A percentile compares a stretch with the other conserved stretches of the same genome.
phyloP scores from a whole-genome alignment of 2,329 filamentous ascomycete species.

The Sphaerulina vaccinii region DNA sequence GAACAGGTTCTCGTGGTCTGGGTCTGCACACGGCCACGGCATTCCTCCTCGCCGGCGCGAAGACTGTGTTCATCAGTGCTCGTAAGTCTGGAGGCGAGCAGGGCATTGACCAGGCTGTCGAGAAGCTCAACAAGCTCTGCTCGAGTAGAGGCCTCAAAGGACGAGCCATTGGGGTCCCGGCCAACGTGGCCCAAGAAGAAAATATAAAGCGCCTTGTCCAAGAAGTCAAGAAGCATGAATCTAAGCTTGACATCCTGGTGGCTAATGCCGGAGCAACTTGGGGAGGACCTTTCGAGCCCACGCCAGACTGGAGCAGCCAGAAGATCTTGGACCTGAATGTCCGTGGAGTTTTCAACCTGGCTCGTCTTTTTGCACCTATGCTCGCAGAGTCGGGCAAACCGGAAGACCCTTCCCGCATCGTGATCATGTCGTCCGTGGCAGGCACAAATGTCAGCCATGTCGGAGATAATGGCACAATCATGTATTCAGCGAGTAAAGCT shows the following conservation, averaged over 20 bases:
- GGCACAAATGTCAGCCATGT: conserved; percentile 71
- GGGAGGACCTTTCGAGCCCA: conserved; percentile 78
- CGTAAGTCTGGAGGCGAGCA: conserved; percentile 64
- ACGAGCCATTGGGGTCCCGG: conserved; percentile 71
- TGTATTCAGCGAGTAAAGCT: conserved; percentile 83
- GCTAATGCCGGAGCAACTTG: conserved; percentile 91
- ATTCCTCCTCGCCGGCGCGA: conserved; percentile 80
- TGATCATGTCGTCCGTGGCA: conserved; percentile 79
- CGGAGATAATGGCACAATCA: conserved; percentile 71
- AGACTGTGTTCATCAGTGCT: conserved; percentile 87
- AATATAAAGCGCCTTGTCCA: conserved; percentile 71
- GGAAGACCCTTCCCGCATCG: conserved; percentile 70
- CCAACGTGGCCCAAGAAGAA: conserved; percentile 69
- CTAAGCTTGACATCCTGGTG: conserved; percentile 79
- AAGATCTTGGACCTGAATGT: conserved; percentile 93
- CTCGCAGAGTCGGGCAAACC: conserved; percentile 60
- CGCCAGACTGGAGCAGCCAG: conserved; percentile 74
- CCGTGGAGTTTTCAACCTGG: conserved; percentile 69
- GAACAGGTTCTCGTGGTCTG: conserved; percentile 64
- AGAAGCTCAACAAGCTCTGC: conserved; percentile 75
- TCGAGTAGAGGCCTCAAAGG: conserved; percentile 58
- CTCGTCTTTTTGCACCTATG: conserved; percentile 64
- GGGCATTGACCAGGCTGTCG: conserved; percentile 74
- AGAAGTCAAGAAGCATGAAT: conserved; percentile 69
- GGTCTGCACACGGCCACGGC: conserved; percentile 68